Percentiles rank a stretch among this genome's conserved stretches.
Evolutionary conservation across 306 rosid species (phyloP).

Genomic region (Chamaecrista fasciculata): DNA sequence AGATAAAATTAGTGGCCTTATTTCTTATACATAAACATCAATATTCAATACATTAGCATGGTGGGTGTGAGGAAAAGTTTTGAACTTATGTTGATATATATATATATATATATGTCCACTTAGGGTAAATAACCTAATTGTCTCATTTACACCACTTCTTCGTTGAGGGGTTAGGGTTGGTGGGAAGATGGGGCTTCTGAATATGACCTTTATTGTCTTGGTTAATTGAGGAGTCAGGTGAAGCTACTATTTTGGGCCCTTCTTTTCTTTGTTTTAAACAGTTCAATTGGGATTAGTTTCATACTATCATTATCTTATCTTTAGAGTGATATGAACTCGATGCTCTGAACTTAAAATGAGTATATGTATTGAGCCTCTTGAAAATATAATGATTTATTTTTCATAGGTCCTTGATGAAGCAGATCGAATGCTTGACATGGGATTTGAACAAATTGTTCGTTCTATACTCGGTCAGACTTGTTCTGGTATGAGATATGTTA

Average conservation of each 20-base stretch:
- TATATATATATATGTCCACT: not conserved
- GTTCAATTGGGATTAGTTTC: not conserved
- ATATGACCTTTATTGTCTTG: not conserved
- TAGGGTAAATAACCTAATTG: not conserved
- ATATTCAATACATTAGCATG: not conserved
- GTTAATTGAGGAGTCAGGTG: not conserved
- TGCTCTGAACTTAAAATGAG: not conserved
- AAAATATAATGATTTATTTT: constrained; percentile 14
- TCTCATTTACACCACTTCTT: not conserved
- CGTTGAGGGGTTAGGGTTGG: not conserved
- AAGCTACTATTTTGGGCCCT: not conserved
- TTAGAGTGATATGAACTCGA: not conserved
- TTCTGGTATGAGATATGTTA: constrained; percentile 48
- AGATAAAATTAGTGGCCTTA: not conserved
- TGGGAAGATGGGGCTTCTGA: not conserved
- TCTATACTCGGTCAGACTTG: constrained; percentile 80
- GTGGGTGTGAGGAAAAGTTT: not conserved
- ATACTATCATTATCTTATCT: not conserved
- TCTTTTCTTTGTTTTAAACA: not conserved
- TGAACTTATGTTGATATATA: not conserved
- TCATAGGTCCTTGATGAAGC: constrained; percentile 94
- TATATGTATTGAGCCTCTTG: constrained; percentile 6
- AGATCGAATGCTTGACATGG: constrained; percentile 98
- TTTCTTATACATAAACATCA: not conserved
- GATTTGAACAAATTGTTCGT: constrained; percentile 91